Base-by-base conservation (phyloP, 2,329 filamentous ascomycete species). In the Sarocladium oryzae region DNA sequence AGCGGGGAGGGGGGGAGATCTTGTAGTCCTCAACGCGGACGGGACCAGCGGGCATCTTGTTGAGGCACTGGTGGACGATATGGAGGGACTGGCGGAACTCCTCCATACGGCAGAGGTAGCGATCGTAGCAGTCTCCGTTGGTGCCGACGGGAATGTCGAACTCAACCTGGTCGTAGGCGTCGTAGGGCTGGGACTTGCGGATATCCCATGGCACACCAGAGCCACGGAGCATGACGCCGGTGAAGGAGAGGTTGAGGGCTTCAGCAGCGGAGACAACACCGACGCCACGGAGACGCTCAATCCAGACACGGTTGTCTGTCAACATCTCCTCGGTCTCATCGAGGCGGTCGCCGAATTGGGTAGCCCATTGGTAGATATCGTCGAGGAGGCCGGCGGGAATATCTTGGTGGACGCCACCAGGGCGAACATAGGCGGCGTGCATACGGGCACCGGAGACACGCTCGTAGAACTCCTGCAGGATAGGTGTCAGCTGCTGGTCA, bases 331-430 rank as follows among this genome's bases (percentile, higher is more conserved):
- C 93, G 51, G 93, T 97, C 72, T 99, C 93, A 68, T 99, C 93
- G 63, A 99, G 93, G 61, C 93, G 90, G 76, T 99, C 93, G 63
- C 90, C 88, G 64, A 99, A 99, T 71, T 99, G 93, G 53, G 93
- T 99, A 15, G 93, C 93, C 93, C 93, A 99, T 74, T 97, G 92
- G 76, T 99, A 97, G 65, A 99, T 99, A 67, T 99, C 93, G 68
- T 99, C 95, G 49, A 99, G 84, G 41, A 99, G 84, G 58, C 93
- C 93, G 54, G 96, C 66, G 26, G 93, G 93, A 41, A 99, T 79
- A 75, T 99, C 93, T 72, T 97, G 91, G 64, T 90, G 89, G 52
- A 99, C 93, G 73, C 93, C 93, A 63, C 93, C 93, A 45, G 93
- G 93, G 61, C 93, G 89, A 62, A 99, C 87, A 68, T 99, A 99